These are phyloP conservation scores for Xenosphaeropsis pyriputrescens DNA, from an alignment of 2,329 filamentous ascomycete species.

Conservation along the genomic window DNA sequence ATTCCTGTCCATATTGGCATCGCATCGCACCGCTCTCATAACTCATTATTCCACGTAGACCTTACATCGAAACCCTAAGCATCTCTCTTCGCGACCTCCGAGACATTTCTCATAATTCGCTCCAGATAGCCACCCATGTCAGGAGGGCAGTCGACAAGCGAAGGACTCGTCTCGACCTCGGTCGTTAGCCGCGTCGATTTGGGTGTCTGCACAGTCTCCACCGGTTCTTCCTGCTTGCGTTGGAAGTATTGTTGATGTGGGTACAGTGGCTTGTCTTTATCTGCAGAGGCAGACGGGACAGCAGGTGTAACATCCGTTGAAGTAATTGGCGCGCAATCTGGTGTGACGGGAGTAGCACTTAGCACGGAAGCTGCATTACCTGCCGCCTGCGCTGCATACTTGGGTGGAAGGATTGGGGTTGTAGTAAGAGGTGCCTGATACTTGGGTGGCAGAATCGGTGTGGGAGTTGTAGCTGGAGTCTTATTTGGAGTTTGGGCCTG, in stretches of 20 bases:
- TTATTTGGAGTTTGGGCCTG: not conserved
- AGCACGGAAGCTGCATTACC: not conserved
- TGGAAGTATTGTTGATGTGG: conserved; percentile 13
- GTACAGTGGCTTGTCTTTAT: conserved; percentile 8
- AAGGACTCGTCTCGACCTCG: too few species aligned
- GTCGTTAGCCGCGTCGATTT: too few species aligned
- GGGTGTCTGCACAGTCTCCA: too few species aligned
- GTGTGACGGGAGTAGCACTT: not conserved
- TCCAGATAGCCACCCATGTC: too few species aligned
- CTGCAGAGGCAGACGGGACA: not conserved
- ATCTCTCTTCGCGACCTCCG: too few species aligned
- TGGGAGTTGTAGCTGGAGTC: not conserved
- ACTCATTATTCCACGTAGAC: too few species aligned
- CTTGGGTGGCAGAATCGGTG: not conserved
- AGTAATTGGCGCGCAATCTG: conserved; percentile 2
- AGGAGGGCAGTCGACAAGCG: too few species aligned
- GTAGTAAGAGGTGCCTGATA: not conserved
- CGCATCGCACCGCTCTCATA: too few species aligned
- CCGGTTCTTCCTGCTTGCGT: conserved; percentile 1
- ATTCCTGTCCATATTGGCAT: too few species aligned
- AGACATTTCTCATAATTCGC: too few species aligned
- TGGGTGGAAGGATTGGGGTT: not conserved
- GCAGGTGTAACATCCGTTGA: too few species aligned
- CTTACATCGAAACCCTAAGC: too few species aligned
- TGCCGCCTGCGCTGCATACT: not conserved